Conservation (phyloP, 1,139 yeast species). For the Eremothecium cymbalariae region DNA sequence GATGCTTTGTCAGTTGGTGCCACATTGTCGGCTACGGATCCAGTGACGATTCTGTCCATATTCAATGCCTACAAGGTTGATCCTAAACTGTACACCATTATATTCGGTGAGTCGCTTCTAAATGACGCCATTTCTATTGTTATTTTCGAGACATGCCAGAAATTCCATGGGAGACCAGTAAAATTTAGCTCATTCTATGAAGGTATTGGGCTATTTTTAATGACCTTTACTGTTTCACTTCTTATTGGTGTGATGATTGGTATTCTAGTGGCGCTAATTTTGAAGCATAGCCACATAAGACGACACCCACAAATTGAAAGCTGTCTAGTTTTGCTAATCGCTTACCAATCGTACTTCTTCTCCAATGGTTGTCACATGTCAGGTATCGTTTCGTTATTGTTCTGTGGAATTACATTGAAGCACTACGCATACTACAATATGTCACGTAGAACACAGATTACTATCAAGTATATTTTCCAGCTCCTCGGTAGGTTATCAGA, state of each 20-base stretch:
- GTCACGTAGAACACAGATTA: slow-evolving; percentile 95
- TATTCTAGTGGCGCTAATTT: slow-evolving; percentile 74
- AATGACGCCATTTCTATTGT: slow-evolving; percentile 98
- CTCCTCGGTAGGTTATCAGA: slow-evolving; percentile 90
- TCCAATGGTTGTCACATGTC: slow-evolving; percentile 99
- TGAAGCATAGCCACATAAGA: slow-evolving; percentile 88
- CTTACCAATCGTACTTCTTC: slow-evolving; percentile 93
- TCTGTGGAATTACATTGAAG: slow-evolving; percentile 93
- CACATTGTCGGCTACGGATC: slow-evolving; percentile 95
- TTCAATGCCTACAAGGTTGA: slow-evolving; percentile 97
- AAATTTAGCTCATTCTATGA: slow-evolving; percentile 73
- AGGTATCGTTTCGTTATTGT: slow-evolving; percentile 88
- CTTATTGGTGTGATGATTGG: slow-evolving; percentile 87
- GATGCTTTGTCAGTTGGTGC: slow-evolving; percentile 98
- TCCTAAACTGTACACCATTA: slow-evolving; percentile 91
- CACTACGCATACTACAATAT: slow-evolving; percentile 96
- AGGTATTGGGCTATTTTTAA: slow-evolving; percentile 87
- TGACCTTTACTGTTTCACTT: slow-evolving; percentile 90
- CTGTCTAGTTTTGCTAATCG: slow-evolving; percentile 79
- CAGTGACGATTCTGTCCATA: slow-evolving; percentile 91
- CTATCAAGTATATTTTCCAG: slow-evolving; percentile 91
- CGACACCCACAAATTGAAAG: slow-evolving; percentile 95
- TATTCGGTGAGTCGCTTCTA: slow-evolving; percentile 89
- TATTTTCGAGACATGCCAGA: slow-evolving; percentile 98
- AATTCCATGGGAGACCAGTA: slow-evolving; percentile 81